Conservation (phyloP, 306 rosid genomes). For the Vigna unguiculata region DNA sequence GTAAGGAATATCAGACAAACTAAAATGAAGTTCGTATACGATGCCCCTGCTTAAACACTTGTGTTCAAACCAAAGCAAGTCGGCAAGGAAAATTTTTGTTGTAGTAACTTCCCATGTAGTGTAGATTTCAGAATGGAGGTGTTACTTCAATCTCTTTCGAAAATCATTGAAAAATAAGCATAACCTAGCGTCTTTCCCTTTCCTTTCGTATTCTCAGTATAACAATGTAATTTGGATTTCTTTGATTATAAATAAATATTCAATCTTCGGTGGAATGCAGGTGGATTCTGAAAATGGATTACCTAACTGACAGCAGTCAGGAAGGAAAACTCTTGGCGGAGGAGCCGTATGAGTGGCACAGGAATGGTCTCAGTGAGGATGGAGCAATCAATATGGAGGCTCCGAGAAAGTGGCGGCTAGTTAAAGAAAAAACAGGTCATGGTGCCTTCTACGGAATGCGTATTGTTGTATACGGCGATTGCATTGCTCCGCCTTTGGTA, state of each 20-base stretch:
- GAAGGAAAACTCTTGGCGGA: constrained; percentile 73
- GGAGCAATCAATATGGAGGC: constrained; percentile 92
- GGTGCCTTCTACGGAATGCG: constrained; percentile 89
- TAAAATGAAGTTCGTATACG: neutral
- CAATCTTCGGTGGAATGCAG: constrained; percentile 55
- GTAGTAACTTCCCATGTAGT: too few species aligned
- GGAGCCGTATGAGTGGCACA: constrained; percentile 93
- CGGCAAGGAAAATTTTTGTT: neutral
- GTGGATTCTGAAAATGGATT: constrained; percentile 95
- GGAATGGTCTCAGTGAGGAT: constrained; percentile 79
- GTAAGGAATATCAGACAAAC: constrained; percentile 45
- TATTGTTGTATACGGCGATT: constrained; percentile 78
- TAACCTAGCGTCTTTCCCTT: constrained; percentile 2
- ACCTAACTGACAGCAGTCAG: constrained; percentile 70
- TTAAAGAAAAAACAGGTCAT: constrained; percentile 84
- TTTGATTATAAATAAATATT: constrained; percentile 34
- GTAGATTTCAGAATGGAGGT: neutral
- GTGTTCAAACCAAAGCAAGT: neutral
- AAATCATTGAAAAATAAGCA: neutral
- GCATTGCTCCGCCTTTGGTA: constrained; percentile 90
- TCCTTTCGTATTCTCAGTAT: neutral
- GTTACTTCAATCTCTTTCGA: neutral
- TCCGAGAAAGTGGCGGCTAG: constrained; percentile 92
- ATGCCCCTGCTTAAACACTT: neutral
- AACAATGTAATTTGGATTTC: constrained; percentile 12